A percentile compares a stretch with the other conserved stretches of the same genome.
These are phyloP conservation scores for Pisolithus marmoratus DNA, from an alignment of 768 basidiomycete species.

Conservation along the genomic window DNA sequence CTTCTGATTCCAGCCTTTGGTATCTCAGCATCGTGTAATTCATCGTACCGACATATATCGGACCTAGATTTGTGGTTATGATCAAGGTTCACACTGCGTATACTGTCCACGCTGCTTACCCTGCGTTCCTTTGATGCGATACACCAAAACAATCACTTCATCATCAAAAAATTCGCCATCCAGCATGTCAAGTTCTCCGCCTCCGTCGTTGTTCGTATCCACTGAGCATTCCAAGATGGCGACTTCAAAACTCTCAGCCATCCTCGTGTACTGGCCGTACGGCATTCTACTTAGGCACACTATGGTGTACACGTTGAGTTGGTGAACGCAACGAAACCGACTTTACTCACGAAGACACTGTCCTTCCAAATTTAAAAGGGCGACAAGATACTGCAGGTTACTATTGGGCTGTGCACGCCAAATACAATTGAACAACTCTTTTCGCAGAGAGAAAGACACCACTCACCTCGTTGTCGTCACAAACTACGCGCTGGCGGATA, in stretches of 20 bases:
- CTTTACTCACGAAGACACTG: slow-evolving; percentile 43
- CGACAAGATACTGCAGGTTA: slow-evolving; percentile 48
- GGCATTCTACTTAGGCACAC: slow-evolving; percentile 54
- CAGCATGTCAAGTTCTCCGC: slow-evolving; percentile 44
- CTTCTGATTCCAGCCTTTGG: slow-evolving; percentile 41
- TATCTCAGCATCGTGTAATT: slow-evolving; percentile 59
- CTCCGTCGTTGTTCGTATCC: slow-evolving; percentile 30
- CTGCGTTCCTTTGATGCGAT: slow-evolving; percentile 40
- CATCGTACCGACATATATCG: slow-evolving; percentile 57
- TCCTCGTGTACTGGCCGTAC: slow-evolving; percentile 37
- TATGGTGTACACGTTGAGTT: slow-evolving; percentile 35
- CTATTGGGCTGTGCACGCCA: slow-evolving; percentile 34
- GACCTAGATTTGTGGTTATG: slow-evolving; percentile 34
- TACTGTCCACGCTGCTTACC: slow-evolving; percentile 37
- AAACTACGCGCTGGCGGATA: slow-evolving; percentile 51
- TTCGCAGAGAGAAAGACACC: slow-evolving; percentile 15
- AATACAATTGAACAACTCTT: slow-evolving; percentile 13
- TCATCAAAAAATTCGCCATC: slow-evolving; percentile 80
- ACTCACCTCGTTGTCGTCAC: slow-evolving; percentile 46
- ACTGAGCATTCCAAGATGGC: slow-evolving; percentile 48
- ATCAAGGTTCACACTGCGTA: slow-evolving; percentile 24
- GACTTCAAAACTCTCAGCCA: slow-evolving; percentile 35
- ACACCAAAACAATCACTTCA: slow-evolving; percentile 58
- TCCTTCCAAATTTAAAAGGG: slow-evolving; percentile 37
- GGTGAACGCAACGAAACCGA: slow-evolving; percentile 15